Conservation (phyloP, 2,329 filamentous ascomycete species). For the Capronia americana region DNA sequence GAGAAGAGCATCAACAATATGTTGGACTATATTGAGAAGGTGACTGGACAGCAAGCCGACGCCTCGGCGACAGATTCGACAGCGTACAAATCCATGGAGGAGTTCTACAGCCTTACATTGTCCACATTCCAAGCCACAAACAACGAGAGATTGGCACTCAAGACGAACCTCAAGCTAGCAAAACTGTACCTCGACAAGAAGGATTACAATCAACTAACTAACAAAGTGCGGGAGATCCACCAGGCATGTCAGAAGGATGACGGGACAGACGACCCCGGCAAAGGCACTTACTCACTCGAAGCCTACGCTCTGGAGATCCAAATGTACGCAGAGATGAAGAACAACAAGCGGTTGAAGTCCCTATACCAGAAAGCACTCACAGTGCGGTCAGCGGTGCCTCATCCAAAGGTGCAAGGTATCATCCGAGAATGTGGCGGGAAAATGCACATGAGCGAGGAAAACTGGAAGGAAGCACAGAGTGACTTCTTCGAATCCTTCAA, state of each 20-base stretch:
- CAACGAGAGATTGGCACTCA: conserved; percentile 95
- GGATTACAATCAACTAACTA: conserved; percentile 79
- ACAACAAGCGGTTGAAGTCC: conserved; percentile 95
- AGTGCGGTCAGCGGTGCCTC: conserved; percentile 94
- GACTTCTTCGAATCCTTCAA: conserved; percentile 99
- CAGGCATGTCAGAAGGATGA: conserved; percentile 85
- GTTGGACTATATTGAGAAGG: conserved; percentile 96
- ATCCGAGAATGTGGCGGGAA: conserved; percentile 98
- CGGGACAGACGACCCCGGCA: conserved; percentile 87
- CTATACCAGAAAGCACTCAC: conserved; percentile 90
- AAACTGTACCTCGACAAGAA: conserved; percentile 90
- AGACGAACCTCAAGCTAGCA: conserved; percentile 96
- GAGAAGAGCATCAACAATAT: conserved; percentile 99
- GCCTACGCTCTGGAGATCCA: conserved; percentile 97
- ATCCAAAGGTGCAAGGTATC: conserved; percentile 98
- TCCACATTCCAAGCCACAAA: conserved; percentile 96
- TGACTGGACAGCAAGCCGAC: conserved; percentile 41
- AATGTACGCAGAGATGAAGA: conserved; percentile 96
- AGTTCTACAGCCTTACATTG: conserved; percentile 92
- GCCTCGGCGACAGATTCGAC: conserved; percentile 65
- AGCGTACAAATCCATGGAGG: conserved; percentile 83
- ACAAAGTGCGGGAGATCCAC: conserved; percentile 87
- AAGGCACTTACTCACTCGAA: conserved; percentile 94
- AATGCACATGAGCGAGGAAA: conserved; percentile 99
- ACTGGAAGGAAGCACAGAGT: conserved; percentile 95